Conservation (phyloP, 768 basidiomycete species). For the Psilocybe azurescens region DNA sequence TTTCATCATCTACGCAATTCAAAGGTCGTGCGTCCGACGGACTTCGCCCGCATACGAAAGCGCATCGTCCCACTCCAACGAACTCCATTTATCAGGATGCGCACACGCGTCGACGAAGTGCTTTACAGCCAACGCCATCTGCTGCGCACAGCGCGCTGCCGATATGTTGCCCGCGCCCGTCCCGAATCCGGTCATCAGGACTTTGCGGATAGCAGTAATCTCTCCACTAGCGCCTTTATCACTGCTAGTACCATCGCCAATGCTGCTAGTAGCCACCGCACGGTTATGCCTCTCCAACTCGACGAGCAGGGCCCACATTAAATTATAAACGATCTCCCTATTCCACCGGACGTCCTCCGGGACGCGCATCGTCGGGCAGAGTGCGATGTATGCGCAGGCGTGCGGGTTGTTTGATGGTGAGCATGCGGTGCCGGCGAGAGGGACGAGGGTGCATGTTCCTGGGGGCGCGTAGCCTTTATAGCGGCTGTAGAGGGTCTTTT, state of each 20-base stretch:
- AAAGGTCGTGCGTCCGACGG: background rate
- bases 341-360: slow-evolving; percentile 31
- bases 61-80: slow-evolving; percentile 19
- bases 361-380: slow-evolving; percentile 35
- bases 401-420: slow-evolving; percentile 18
- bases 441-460: slow-evolving; percentile 30
- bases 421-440: slow-evolving; percentile 21
- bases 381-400: slow-evolving; percentile 24
- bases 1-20: too few relatives aligned
- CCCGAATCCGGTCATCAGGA: slow-evolving; percentile 24
- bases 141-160: slow-evolving; percentile 21
- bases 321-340: slow-evolving; percentile 31
- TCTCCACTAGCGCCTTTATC: background rate
- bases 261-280: background rate
- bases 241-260: background rate
- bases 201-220: slow-evolving; percentile 13
- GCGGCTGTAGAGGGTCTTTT: slow-evolving; percentile 23
- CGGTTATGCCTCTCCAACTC: slow-evolving; percentile 19
- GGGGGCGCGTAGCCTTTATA: slow-evolving; percentile 34
- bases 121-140: slow-evolving; percentile 24
- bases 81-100: slow-evolving; percentile 20
- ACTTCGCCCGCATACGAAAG: slow-evolving; percentile 7
- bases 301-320: slow-evolving; percentile 31
- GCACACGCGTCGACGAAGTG: slow-evolving; percentile 21
- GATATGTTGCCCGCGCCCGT: slow-evolving; percentile 22